Evolutionary conservation across 129 eudicot species (phyloP).

Genomic region (Erigeron canadensis): DNA sequence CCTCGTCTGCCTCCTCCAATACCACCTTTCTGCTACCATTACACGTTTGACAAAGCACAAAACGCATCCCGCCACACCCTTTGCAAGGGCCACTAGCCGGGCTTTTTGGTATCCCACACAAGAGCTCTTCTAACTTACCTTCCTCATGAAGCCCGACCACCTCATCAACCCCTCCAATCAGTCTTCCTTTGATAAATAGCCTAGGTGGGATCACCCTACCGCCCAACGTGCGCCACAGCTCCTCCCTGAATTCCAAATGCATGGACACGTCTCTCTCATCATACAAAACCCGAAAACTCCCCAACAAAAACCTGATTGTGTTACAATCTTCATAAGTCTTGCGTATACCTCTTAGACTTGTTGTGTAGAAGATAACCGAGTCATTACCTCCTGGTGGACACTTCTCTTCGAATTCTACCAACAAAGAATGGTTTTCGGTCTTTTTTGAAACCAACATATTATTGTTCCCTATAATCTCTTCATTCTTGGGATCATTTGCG

Average conservation of each 20-base stretch:
- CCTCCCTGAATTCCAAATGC: slow-evolving; percentile 80
- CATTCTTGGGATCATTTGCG: slow-evolving; percentile 32
- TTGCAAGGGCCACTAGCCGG: slow-evolving; percentile 40
- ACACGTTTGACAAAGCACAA: slow-evolving; percentile 60
- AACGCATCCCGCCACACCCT: slow-evolving; percentile 65
- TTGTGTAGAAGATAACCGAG: slow-evolving; percentile 65
- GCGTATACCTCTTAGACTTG: slow-evolving; percentile 84
- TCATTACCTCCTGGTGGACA: slow-evolving; percentile 73
- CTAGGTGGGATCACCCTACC: slow-evolving; percentile 65
- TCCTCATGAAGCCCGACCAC: slow-evolving; percentile 67
- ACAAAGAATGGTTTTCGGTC: background rate
- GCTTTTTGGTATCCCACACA: slow-evolving; percentile 53
- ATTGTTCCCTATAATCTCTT: slow-evolving; percentile 29
- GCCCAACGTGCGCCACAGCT: slow-evolving; percentile 67
- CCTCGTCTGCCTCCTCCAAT: slow-evolving; percentile 20
- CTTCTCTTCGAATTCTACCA: slow-evolving; percentile 47
- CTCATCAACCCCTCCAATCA: slow-evolving; percentile 78
- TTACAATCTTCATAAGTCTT: slow-evolving; percentile 83
- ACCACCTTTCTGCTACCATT: slow-evolving; percentile 66
- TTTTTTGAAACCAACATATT: background rate
- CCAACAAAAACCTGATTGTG: slow-evolving; percentile 50
- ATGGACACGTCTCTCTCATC: slow-evolving; percentile 78
- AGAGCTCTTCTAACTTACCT: slow-evolving; percentile 49
- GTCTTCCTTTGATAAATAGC: slow-evolving; percentile 68
- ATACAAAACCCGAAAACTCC: slow-evolving; percentile 49